These are phyloP conservation scores for Boletus subcaerulescens DNA, from an alignment of 768 basidiomycete genomes.

Conservation along the genomic window DNA sequence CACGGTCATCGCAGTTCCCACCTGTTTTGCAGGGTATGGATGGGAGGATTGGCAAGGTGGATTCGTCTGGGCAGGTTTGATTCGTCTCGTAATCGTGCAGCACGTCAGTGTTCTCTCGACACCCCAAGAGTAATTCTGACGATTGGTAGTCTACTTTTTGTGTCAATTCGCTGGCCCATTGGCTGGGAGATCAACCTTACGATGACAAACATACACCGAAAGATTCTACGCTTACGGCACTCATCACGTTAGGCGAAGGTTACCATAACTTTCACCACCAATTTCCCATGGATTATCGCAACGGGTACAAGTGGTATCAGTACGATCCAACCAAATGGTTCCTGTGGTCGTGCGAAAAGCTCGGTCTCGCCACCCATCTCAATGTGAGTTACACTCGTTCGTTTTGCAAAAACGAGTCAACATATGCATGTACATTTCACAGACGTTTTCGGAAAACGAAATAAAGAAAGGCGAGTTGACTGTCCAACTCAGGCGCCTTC, in stretches of 20 bases:
- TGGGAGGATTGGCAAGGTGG: conserved; percentile 26
- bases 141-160: conserved; percentile 76
- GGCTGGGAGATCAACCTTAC: conserved; percentile 86
- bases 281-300: conserved; percentile 94
- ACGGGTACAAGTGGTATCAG: conserved; percentile 84
- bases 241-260: conserved; percentile 90
- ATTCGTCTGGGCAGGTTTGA: conserved; percentile 37
- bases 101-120: conserved; percentile 49
- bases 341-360: conserved; percentile 43
- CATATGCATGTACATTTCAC: conserved; percentile 34
- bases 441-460: conserved; percentile 50
- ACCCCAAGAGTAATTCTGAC: background rate
- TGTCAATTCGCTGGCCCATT: conserved; percentile 91
- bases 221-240: conserved; percentile 80
- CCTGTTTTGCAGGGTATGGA: conserved; percentile 25
- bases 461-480: conserved; percentile 82
- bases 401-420: background rate
- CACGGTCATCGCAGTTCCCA: conserved; percentile 70
- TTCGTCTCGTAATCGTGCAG: conserved; percentile 71
- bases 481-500: conserved; percentile 83
- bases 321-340: conserved; percentile 93
- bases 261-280: conserved; percentile 97
- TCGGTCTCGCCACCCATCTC: conserved; percentile 51
- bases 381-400: conserved; percentile 33
- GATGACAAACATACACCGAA: conserved; percentile 92